Percentiles rank a stretch among this genome's conserved stretches.
phyloP scores from a whole-genome alignment of 2,329 filamentous ascomycete genomes.

The Phaeoacremonium minimum region DNA sequence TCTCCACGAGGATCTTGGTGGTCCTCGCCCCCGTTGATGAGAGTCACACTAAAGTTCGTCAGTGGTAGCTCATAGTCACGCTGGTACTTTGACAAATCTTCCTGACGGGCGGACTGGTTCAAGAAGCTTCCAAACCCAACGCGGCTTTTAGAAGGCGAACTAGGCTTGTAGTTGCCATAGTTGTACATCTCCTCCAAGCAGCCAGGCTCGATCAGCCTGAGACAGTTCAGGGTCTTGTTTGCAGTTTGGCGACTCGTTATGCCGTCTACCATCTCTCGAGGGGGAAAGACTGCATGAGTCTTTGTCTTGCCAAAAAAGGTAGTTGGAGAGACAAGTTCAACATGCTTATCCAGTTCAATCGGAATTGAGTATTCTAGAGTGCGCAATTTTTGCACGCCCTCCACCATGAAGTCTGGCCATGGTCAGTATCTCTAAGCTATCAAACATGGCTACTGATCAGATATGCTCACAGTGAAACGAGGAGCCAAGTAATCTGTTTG shows the following conservation, averaged over 20 bases:
- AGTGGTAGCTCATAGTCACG: slow-evolving; percentile 31
- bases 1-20: slow-evolving; percentile 26
- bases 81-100: slow-evolving; percentile 33
- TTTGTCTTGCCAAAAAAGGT: slow-evolving; percentile 36
- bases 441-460: too few species aligned
- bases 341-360: slow-evolving; percentile 27
- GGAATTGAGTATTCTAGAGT: slow-evolving; percentile 20
- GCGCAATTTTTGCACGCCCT: slow-evolving; percentile 26
- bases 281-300: slow-evolving; percentile 2
- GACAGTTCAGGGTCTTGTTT: slow-evolving; percentile 18
- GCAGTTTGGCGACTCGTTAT: slow-evolving; percentile 10
- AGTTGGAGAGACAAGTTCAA: slow-evolving; percentile 41
- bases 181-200: slow-evolving; percentile 46
- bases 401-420: slow-evolving; percentile 9
- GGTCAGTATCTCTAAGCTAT: too few species aligned
- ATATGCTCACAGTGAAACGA: too few species aligned
- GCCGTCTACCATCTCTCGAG: slow-evolving; percentile 2
- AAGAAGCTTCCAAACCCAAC: slow-evolving; percentile 48
- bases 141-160: slow-evolving; percentile 37
- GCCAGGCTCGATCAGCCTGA: slow-evolving; percentile 33
- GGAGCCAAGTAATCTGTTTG: slow-evolving; percentile 34
- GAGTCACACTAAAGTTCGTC: slow-evolving; percentile 36
- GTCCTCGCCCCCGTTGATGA: slow-evolving; percentile 33
- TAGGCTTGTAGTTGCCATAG: slow-evolving; percentile 37
- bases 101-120: slow-evolving; percentile 41